A percentile compares a stretch with the other conserved stretches of the same genome.
Evolutionary conservation across 805 yeast species (phyloP).

Genomic region (Dipodascus geniculatus): DNA sequence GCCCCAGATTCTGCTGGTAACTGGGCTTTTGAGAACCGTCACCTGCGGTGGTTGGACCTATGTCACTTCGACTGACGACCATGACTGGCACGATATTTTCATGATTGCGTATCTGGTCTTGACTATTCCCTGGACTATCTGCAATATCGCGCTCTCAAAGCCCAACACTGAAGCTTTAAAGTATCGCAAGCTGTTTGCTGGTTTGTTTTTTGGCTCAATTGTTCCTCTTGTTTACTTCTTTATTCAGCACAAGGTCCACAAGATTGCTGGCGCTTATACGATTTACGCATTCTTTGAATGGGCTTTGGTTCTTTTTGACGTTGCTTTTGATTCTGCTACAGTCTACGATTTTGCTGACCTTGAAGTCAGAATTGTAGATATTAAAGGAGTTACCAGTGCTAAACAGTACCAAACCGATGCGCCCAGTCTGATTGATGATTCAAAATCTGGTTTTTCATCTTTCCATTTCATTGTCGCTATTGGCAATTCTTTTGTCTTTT

Average conservation of each 20-base stretch:
- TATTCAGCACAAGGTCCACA: conserved; percentile 85
- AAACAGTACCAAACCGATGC: conserved; percentile 2
- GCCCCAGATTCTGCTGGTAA: conserved; percentile 28
- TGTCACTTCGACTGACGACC: conserved; percentile 93
- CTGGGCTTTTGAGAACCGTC: conserved; percentile 78
- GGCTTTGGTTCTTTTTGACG: conserved; percentile 73
- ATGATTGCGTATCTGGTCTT: conserved; percentile 85
- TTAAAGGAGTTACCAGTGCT: conserved; percentile 14
- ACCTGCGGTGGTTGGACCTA: conserved; percentile 99
- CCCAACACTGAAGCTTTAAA: conserved; percentile 33
- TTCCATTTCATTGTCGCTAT: conserved; percentile 24
- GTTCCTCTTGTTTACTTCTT: conserved; percentile 81
- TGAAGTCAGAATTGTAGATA: conserved; percentile 32
- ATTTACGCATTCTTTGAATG: conserved; percentile 92
- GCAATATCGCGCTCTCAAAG: conserved; percentile 44
- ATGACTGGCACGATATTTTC: conserved; percentile 89
- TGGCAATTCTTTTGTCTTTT: conserved; percentile 64
- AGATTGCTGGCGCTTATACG: conserved; percentile 88
- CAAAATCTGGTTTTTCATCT: conserved; percentile 18
- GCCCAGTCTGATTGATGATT: background rate
- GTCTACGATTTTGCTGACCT: conserved; percentile 55
- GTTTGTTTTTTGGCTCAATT: conserved; percentile 56
- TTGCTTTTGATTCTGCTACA: conserved; percentile 76
- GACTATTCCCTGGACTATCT: conserved; percentile 83
- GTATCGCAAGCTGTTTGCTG: conserved; percentile 40